A percentile compares a stretch with the other conserved stretches of the same genome.
These are phyloP conservation scores for Filosporella fistucella DNA, from an alignment of 495 filamentous ascomycete genomes.

Conservation along the genomic window DNA sequence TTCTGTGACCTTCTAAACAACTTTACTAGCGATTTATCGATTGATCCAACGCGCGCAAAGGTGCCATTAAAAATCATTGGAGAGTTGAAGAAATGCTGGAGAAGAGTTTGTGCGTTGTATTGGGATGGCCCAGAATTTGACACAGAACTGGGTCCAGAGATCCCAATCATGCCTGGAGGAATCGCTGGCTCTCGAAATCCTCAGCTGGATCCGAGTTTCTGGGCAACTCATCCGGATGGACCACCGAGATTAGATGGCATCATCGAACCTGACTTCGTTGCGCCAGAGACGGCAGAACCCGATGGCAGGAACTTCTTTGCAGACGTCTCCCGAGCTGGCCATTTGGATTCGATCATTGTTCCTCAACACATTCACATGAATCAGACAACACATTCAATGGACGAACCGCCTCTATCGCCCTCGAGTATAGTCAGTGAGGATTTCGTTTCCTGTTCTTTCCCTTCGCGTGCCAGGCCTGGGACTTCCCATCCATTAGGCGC, in stretches of 20 bases:
- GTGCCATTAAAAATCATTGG: conserved; percentile 88
- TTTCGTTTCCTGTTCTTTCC: conserved; percentile 80
- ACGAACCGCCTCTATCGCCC: conserved; percentile 34
- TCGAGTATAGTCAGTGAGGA: conserved; percentile 50
- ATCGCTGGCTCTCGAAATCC: conserved; percentile 53
- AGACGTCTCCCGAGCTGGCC: conserved; percentile 43
- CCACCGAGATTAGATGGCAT: conserved; percentile 35
- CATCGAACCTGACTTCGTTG: conserved; percentile 29
- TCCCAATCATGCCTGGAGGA: conserved; percentile 72
- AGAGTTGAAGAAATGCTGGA: conserved; percentile 96
- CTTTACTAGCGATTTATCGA: conserved; percentile 53
- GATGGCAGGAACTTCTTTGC: conserved; percentile 39
- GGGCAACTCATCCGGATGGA: conserved; percentile 31
- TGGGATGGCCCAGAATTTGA: conserved; percentile 72
- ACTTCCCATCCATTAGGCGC: conserved; percentile 32
- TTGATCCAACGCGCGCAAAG: conserved; percentile 43
- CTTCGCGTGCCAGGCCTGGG: conserved; percentile 52
- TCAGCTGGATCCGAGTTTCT: conserved; percentile 41
- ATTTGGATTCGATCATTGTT: conserved; percentile 19
- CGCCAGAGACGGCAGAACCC: conserved; percentile 24
- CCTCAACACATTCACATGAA: neutral
- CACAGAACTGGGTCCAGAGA: conserved; percentile 52
- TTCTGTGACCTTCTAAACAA: conserved; percentile 83
- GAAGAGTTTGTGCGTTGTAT: conserved; percentile 80
- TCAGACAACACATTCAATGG: neutral